phyloP scores from a whole-genome alignment of 2,329 filamentous ascomycete species.

The Hymenoscyphus linearis region DNA sequence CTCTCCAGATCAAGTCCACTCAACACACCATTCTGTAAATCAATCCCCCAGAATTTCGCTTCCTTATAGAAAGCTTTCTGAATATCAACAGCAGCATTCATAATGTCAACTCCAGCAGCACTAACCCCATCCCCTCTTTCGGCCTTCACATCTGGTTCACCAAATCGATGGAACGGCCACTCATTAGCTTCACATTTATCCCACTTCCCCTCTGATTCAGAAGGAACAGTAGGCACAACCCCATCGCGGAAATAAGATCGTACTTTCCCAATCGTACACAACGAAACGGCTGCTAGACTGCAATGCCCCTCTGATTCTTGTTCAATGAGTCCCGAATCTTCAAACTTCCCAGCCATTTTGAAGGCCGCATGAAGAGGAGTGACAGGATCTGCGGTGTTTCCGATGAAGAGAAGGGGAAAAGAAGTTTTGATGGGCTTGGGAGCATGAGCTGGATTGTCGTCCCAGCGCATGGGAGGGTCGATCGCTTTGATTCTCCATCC shows the following conservation, averaged over 20 bases:
- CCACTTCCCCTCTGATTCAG: constrained; percentile 22
- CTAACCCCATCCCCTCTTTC: background rate
- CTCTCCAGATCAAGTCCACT: background rate
- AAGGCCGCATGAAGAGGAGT: constrained; percentile 32
- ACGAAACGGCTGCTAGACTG: constrained; percentile 20
- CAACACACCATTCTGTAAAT: background rate
- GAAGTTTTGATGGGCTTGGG: constrained; percentile 31
- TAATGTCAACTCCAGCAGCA: background rate
- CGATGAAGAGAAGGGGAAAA: constrained; percentile 37
- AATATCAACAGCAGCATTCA: constrained; percentile 14
- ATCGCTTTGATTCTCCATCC: constrained; percentile 21
- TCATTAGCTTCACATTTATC: constrained; percentile 26
- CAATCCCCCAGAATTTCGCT: constrained; percentile 2
- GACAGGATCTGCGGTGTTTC: constrained; percentile 37
- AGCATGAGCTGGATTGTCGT: constrained; percentile 24
- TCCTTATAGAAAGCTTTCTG: constrained; percentile 10
- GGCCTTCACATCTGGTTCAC: background rate
- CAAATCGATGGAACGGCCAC: constrained; percentile 24
- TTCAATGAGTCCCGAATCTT: constrained; percentile 26
- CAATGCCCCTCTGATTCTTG: constrained; percentile 29
- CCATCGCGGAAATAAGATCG: constrained; percentile 24
- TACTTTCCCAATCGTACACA: constrained; percentile 26
- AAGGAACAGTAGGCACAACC: constrained; percentile 22
- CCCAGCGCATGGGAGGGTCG: constrained; percentile 29
- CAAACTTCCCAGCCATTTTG: constrained; percentile 28